These are phyloP conservation scores for Keithomyces neogunnii DNA, from an alignment of 2,329 filamentous ascomycete genomes.

Conservation along the genomic window DNA sequence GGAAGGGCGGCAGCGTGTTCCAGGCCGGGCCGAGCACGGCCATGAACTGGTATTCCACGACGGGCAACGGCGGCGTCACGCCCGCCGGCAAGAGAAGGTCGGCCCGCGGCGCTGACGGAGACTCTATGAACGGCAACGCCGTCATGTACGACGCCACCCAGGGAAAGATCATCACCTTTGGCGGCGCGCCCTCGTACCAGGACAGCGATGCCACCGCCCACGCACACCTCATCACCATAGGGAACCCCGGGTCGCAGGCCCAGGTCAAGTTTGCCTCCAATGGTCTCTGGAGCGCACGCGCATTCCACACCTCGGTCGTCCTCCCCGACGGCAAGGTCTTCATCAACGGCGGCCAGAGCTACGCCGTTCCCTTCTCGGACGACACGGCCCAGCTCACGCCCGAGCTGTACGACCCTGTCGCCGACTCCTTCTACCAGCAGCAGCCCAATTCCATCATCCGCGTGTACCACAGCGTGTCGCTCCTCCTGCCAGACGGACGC, in stretches of 20 bases:
- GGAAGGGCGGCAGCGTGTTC: slow-evolving; percentile 18
- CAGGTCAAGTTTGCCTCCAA: slow-evolving; percentile 7
- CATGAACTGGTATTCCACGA: slow-evolving; percentile 48
- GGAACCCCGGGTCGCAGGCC: slow-evolving; percentile 9
- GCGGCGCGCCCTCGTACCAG: slow-evolving; percentile 39
- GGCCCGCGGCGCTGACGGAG: slow-evolving; percentile 28
- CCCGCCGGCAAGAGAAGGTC: slow-evolving; percentile 26
- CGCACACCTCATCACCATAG: slow-evolving; percentile 29
- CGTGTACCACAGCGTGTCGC: slow-evolving; percentile 40
- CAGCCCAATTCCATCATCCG: slow-evolving; percentile 30
- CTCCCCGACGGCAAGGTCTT: slow-evolving; percentile 40
- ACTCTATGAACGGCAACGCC: slow-evolving; percentile 46
- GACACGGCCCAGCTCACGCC: slow-evolving; percentile 29
- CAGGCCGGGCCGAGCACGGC: slow-evolving; percentile 11
- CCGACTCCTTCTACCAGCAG: slow-evolving; percentile 29
- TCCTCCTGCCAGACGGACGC: slow-evolving; percentile 41
- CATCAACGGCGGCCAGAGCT: slow-evolving; percentile 37
- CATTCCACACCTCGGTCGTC: slow-evolving; percentile 37
- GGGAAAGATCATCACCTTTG: slow-evolving; percentile 46
- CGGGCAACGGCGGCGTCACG: slow-evolving; percentile 29
- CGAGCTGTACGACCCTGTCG: slow-evolving; percentile 37
- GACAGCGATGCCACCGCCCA: slow-evolving; percentile 30
- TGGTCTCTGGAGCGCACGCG: slow-evolving; percentile 28
- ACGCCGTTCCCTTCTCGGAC: slow-evolving; percentile 35
- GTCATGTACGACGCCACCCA: slow-evolving; percentile 51